Percentiles rank a stretch among this genome's conserved stretches.
Conservation (phyloP, 768 basidiomycete genomes). For the Tylopilus plumbeoviolaceoides region DNA sequence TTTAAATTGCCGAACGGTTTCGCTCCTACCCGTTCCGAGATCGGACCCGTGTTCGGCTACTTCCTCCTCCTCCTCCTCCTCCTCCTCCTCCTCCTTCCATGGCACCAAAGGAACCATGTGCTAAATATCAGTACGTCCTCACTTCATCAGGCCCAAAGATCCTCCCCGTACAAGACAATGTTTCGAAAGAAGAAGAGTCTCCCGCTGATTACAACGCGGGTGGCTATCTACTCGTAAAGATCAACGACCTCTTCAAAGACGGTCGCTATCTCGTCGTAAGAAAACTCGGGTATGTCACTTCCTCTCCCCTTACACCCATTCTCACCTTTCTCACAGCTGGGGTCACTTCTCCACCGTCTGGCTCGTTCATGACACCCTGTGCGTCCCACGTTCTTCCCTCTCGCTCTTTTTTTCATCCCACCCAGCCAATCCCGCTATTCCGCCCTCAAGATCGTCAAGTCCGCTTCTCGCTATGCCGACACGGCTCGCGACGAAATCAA, state of each 20-base stretch:
- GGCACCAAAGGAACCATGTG: conserved; percentile 64
- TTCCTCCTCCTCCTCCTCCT: background rate
- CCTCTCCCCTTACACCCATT: background rate
- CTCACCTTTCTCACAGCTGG: conserved; percentile 53
- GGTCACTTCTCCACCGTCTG: conserved; percentile 95
- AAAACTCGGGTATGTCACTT: conserved; percentile 71
- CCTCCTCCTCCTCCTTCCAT: conserved; percentile 31
- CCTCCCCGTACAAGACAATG: conserved; percentile 60
- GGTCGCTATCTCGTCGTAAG: conserved; percentile 82
- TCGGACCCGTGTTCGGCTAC: conserved; percentile 18
- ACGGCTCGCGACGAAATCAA: conserved; percentile 97
- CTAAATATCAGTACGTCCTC: conserved; percentile 74
- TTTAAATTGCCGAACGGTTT: background rate
- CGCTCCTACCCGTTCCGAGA: conserved; percentile 15
- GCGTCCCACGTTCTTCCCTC: conserved; percentile 30
- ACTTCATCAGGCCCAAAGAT: conserved; percentile 65
- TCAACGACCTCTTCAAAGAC: conserved; percentile 79
- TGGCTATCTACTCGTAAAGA: conserved; percentile 76
- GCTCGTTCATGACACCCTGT: conserved; percentile 80
- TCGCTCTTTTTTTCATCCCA: conserved; percentile 13
- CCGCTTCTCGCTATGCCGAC: conserved; percentile 91
- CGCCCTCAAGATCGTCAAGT: conserved; percentile 93
- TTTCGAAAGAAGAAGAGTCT: conserved; percentile 74
- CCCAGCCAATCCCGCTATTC: conserved; percentile 70
- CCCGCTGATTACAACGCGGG: conserved; percentile 81